Evolutionary conservation across 169 alveolate genomes (phyloP), one percentile per base, ranked within the genome.

Genomic region (Cryptosporidium canis): DNA sequence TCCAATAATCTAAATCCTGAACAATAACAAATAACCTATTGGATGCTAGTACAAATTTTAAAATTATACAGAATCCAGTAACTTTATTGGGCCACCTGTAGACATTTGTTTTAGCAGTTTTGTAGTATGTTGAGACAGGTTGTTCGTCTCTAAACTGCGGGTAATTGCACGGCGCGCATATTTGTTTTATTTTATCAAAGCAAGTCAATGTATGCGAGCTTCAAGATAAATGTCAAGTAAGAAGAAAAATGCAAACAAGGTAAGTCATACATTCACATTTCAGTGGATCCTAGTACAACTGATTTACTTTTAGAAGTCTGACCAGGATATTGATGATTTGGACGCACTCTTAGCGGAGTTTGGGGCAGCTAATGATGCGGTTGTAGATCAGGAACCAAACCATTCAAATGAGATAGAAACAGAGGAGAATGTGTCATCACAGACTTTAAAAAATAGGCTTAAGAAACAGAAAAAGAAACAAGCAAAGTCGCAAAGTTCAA

Each of bases 321-420:
- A 58, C n/a, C 84, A 70, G 55, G 87, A 77, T 24, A 39, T 77
- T 5, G 87, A 56, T 21, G 87, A 77, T 24, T 77, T 77, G 72
- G 87, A 77, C 27, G 70, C 87, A 14, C 27, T 77, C 27, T 77
- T 77, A 63, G 87, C 87, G n/a, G 87, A 77, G 29, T 41, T 77
- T 41, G 72, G 72, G 0, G 58, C 87, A 6, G 37, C 21, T 33
- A 64, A 55, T 27, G 21, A 77, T 14, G 87, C 14, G 2, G 87
- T 58, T 6, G 33, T 7, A 21, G 37, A 35, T 2, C 43, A 27
- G n/a, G 63, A 55, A 24, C n/a, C 27, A 24, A 37, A 58, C 8
- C 44, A 77, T 35, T 24, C 45, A 3, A 43, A 58, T 9, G 87
- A 41, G 29, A 21, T 7, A 43, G 29, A 41, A 58, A 16, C n/a